Evolutionary conservation across 179 eudicot species (phyloP).

Genomic region (Gypsophila paniculata): DNA sequence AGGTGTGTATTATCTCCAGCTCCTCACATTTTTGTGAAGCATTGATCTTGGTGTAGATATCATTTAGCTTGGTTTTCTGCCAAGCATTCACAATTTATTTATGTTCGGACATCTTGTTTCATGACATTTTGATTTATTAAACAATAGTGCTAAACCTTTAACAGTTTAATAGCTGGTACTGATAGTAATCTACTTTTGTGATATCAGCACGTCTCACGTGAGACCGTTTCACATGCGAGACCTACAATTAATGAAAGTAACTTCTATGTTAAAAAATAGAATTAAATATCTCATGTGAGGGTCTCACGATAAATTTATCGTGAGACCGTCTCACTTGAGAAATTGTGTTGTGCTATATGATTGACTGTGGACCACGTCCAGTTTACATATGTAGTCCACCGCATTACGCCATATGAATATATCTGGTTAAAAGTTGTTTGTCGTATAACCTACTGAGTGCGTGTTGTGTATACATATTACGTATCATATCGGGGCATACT

Average conservation of each 20-base stretch:
- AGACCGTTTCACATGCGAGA: too few species aligned
- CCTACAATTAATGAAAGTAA: too few species aligned
- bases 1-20: slow-evolving; percentile 45
- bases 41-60: slow-evolving; percentile 9
- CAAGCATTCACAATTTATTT: background rate
- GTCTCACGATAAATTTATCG: too few species aligned
- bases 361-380: too few species aligned
- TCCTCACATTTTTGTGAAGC: background rate
- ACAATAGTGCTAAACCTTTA: background rate
- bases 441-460: background rate
- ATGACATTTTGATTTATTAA: background rate
- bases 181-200: background rate
- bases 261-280: too few species aligned
- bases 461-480: background rate
- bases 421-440: too few species aligned
- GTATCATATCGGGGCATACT: background rate
- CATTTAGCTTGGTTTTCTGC: background rate
- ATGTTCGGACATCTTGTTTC: background rate
- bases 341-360: too few species aligned
- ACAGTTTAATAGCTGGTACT: slow-evolving; percentile 9
- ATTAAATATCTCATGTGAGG: too few species aligned
- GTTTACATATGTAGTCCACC: too few species aligned
- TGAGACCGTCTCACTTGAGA: too few species aligned
- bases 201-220: too few species aligned
- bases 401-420: too few species aligned